These are phyloP conservation scores for Termitomyces sp. DNA, from an alignment of 768 basidiomycete species.

Conservation along the genomic window DNA sequence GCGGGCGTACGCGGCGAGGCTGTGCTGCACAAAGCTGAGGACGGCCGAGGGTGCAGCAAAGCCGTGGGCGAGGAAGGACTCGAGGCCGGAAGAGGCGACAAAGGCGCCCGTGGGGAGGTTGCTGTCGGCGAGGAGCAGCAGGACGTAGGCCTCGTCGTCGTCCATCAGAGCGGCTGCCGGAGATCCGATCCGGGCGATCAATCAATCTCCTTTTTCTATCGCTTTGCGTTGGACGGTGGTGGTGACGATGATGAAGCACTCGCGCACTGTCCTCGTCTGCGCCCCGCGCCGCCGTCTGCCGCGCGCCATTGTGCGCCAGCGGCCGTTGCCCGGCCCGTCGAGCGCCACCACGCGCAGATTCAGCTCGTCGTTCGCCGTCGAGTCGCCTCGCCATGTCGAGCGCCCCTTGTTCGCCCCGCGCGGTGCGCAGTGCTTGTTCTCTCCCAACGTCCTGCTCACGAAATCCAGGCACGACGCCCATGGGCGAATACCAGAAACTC, in stretches of 20 bases:
- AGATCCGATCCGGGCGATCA: conserved; percentile 3
- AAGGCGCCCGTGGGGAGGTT: conserved; percentile 98
- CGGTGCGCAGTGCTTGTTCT: no score
- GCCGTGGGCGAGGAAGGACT: conserved; percentile 86
- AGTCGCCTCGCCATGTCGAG: conserved; percentile 19
- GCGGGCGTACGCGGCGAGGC: conserved; percentile 71
- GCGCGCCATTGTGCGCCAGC: conserved; percentile 13
- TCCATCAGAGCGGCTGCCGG: background rate
- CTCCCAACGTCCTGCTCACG: background rate
- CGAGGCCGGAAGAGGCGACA: conserved; percentile 90
- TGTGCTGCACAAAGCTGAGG: conserved; percentile 63
- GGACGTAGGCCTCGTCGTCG: conserved; percentile 55
- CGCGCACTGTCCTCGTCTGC: conserved; percentile 19
- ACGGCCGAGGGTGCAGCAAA: conserved; percentile 40
- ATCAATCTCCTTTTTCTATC: no score
- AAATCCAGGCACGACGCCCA: conserved; percentile 26
- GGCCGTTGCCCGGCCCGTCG: no score
- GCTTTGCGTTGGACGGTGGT: no score
- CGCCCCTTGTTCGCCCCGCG: conserved; percentile 16
- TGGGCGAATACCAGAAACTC: conserved; percentile 41
- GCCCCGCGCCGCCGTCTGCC: conserved; percentile 14
- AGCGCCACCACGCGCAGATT: no score
- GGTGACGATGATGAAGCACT: conserved; percentile 22
- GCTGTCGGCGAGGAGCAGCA: conserved; percentile 81
- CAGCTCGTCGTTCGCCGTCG: conserved; percentile 31